Evolutionary conservation across 805 yeast genomes (phyloP).

Genomic region (Ogataea pilisensis): DNA sequence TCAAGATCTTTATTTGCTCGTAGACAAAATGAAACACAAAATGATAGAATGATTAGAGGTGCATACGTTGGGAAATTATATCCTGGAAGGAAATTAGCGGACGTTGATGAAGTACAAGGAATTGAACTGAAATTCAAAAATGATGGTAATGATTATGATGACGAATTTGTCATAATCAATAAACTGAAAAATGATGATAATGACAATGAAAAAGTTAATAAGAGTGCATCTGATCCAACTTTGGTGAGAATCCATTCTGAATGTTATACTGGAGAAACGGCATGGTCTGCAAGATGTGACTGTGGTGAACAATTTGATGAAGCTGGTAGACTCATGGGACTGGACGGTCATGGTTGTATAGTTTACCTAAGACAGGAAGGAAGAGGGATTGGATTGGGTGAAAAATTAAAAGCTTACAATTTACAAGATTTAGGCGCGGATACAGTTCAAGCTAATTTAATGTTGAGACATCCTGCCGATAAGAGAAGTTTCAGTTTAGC

Average conservation of each 20-base stretch:
- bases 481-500: slow-evolving; percentile 93
- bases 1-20: slow-evolving; percentile 65
- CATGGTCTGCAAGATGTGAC: slow-evolving; percentile 98
- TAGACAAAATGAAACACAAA: slow-evolving; percentile 72
- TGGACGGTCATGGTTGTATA: slow-evolving; percentile 84
- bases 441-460: slow-evolving; percentile 91
- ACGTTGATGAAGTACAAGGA: slow-evolving; percentile 45
- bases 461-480: slow-evolving; percentile 96
- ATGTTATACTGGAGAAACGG: slow-evolving; percentile 98
- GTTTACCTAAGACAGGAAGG: slow-evolving; percentile 98
- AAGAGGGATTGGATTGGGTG: slow-evolving; percentile 97
- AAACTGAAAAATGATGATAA: slow-evolving; percentile 23
- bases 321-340: slow-evolving; percentile 91
- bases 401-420: slow-evolving; percentile 93
- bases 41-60: slow-evolving; percentile 96
- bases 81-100: slow-evolving; percentile 80
- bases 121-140: slow-evolving; percentile 39
- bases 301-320: slow-evolving; percentile 99
- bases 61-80: slow-evolving; percentile 87
- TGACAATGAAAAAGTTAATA: slow-evolving; percentile 34
- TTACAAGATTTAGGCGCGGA: slow-evolving; percentile 98
- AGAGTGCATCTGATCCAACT: slow-evolving; percentile 40
- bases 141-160: slow-evolving; percentile 35
- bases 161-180: not conserved
- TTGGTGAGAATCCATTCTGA: slow-evolving; percentile 92